Conservation (phyloP, 805 yeast species). For the Saccharomycopsis sp. region DNA sequence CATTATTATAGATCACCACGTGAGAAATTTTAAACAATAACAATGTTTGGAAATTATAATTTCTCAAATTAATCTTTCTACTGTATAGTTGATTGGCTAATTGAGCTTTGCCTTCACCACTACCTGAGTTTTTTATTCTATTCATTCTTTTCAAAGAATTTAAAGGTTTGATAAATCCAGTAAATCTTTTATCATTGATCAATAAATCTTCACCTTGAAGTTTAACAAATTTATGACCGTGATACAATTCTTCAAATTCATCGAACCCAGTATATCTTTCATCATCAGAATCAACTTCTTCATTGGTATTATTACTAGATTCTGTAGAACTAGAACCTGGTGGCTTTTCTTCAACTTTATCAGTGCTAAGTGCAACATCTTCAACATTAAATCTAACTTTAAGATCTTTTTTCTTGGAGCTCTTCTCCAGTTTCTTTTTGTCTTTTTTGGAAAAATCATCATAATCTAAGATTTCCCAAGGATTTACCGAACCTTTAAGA, state of each 20-base stretch:
- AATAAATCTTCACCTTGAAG: constrained; percentile 9
- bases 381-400: constrained; percentile 15
- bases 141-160: constrained; percentile 15
- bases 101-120: constrained; percentile 10
- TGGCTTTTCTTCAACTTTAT: constrained; percentile 1
- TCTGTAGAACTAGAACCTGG: background rate
- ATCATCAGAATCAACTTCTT: background rate
- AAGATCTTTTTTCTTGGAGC: constrained; percentile 8
- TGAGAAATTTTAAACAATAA: constrained; percentile 16
- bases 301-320: background rate
- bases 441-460: constrained; percentile 1
- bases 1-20: constrained; percentile 16
- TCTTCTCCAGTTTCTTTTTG: background rate
- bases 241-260: constrained; percentile 7
- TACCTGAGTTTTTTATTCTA: constrained; percentile 13
- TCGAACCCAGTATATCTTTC: constrained; percentile 3
- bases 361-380: background rate
- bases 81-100: constrained; percentile 14
- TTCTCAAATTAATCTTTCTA: constrained; percentile 16
- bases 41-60: constrained; percentile 14
- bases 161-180: constrained; percentile 13
- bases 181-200: constrained; percentile 10
- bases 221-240: constrained; percentile 11
- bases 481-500: constrained; percentile 15
- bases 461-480: constrained; percentile 18